phyloP scores from a whole-genome alignment of 108 stramenopile species.

The Nitzschia sp. region DNA sequence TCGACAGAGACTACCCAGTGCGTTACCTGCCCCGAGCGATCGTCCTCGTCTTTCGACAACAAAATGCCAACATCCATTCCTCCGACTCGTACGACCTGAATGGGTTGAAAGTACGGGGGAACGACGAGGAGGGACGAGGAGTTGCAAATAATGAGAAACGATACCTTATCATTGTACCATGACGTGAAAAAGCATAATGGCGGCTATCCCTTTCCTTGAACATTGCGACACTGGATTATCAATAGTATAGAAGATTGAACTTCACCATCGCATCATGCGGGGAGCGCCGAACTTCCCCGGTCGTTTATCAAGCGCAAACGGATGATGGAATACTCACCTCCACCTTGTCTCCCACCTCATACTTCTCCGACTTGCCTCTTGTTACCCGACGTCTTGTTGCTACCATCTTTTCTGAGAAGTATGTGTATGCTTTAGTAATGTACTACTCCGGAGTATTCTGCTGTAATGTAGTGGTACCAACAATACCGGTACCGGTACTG shows the following conservation, averaged over 20 bases:
- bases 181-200: too few species aligned
- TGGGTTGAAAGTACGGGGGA: too few species aligned
- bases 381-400: constrained; percentile 23
- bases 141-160: too few species aligned
- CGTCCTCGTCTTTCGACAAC: constrained; percentile 15
- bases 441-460: background rate
- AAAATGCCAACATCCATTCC: constrained; percentile 24
- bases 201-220: too few species aligned
- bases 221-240: too few species aligned
- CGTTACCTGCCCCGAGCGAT: background rate
- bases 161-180: too few species aligned
- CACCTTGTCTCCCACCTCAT: constrained; percentile 27
- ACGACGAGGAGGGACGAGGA: too few species aligned
- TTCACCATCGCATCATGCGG: too few species aligned
- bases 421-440: background rate
- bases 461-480: background rate
- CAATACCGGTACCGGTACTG: background rate
- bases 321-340: constrained; percentile 28
- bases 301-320: too few species aligned
- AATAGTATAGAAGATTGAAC: too few species aligned
- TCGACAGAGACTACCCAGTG: constrained; percentile 32
- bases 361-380: constrained; percentile 9
- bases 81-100: constrained; percentile 21
- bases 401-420: constrained; percentile 17
- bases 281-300: too few species aligned